Percentiles rank a stretch among this genome's conserved stretches.
Conservation (phyloP, 1,284 basidiomycete species). For the Ganoderma multipileum region DNA sequence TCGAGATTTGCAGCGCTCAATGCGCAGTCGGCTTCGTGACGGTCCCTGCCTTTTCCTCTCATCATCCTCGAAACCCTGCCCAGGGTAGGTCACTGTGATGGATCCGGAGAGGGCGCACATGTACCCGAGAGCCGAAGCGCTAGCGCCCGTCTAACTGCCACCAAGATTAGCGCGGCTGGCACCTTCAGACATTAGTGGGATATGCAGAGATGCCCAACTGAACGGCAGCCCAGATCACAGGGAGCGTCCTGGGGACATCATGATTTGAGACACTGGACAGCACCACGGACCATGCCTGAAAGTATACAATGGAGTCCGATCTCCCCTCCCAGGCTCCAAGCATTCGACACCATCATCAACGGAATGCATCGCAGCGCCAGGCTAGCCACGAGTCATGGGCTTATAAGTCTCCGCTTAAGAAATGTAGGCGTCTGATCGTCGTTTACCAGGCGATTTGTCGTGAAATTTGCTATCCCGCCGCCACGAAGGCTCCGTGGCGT, state of each 20-base stretch:
- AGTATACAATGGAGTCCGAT: constrained; percentile 1
- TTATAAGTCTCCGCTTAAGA: not conserved
- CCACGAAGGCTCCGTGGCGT: constrained; percentile 30
- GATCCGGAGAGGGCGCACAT: constrained; percentile 12
- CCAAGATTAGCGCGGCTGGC: constrained; percentile 14
- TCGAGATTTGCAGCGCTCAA: constrained; percentile 18
- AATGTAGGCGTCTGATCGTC: constrained; percentile 20
- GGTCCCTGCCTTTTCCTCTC: constrained; percentile 23
- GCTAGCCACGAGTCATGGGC: not conserved
- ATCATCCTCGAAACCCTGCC: constrained; percentile 12
- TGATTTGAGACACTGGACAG: not conserved
- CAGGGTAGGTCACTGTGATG: not conserved
- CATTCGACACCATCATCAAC: not conserved
- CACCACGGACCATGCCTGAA: not conserved
- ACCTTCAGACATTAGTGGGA: not conserved
- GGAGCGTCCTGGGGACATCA: not conserved
- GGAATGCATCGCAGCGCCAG: not conserved
- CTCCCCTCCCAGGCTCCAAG: not conserved
- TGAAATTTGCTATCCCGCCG: constrained; percentile 16
- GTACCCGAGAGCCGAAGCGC: constrained; percentile 1
- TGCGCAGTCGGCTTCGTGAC: constrained; percentile 22
- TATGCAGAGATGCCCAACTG: constrained; percentile 9
- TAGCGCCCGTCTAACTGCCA: not conserved
- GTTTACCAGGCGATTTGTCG: constrained; percentile 25
- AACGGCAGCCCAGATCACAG: not conserved